Evolutionary conservation across 768 basidiomycete species (phyloP).

Genomic region (Tulasnella sp.): DNA sequence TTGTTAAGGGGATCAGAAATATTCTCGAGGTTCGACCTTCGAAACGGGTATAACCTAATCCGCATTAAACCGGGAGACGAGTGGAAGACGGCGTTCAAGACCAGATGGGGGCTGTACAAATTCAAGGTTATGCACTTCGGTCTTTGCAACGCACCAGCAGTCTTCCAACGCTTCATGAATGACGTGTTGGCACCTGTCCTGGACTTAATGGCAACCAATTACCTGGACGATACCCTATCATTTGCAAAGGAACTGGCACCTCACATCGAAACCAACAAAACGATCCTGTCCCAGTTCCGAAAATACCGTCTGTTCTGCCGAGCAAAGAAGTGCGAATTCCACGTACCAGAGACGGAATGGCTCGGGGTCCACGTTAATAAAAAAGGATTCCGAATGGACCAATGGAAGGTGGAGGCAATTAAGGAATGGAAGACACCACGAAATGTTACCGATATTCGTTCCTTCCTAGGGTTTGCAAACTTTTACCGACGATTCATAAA

Average conservation of each 20-base stretch:
- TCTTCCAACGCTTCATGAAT: neutral
- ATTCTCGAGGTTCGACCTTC: slow-evolving; percentile 6
- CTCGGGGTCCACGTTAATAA: neutral
- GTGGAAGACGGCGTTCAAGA: slow-evolving; percentile 17
- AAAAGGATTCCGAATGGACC: neutral
- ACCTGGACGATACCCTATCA: slow-evolving; percentile 24
- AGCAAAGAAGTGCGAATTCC: neutral
- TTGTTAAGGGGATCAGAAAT: neutral
- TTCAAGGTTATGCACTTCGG: neutral
- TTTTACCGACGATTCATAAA: neutral
- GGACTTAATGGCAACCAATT: slow-evolving; percentile 18
- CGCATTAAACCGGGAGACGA: slow-evolving; percentile 9
- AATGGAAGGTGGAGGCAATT: slow-evolving; percentile 3
- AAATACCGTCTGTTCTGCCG: neutral
- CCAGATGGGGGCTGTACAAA: neutral
- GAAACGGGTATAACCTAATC: slow-evolving; percentile 12
- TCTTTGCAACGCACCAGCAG: neutral
- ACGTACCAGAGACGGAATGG: neutral
- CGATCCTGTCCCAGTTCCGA: neutral
- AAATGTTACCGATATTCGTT: neutral
- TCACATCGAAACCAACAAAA: neutral
- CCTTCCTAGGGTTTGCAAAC: neutral
- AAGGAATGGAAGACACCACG: neutral
- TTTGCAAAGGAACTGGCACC: slow-evolving; percentile 1
- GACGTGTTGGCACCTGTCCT: neutral